phyloP scores from a whole-genome alignment of 2,329 filamentous ascomycete genomes.

The Lachnellula suecica region DNA sequence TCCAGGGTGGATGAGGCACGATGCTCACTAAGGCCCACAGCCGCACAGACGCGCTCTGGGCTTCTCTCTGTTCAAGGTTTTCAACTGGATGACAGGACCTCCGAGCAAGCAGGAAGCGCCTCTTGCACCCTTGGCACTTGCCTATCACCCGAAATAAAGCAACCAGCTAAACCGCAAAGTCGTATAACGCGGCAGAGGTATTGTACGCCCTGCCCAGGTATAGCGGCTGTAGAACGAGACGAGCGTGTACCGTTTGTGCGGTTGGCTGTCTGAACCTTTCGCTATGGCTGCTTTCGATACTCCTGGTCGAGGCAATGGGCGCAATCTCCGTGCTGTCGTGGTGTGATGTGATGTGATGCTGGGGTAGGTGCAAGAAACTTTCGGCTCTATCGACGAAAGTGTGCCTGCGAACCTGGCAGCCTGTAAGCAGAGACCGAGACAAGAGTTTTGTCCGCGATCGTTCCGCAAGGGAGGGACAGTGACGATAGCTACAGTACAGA shows the following conservation, averaged over 20 bases:
- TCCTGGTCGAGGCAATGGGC: no score
- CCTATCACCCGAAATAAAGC: background rate
- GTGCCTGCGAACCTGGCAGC: background rate
- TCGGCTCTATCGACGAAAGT: background rate
- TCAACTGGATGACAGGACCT: background rate
- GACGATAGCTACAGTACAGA: no score
- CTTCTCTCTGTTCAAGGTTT: background rate
- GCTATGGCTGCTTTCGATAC: no score
- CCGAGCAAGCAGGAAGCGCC: background rate
- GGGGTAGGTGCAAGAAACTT: no score
- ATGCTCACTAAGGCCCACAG: background rate
- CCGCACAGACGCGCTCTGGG: slow-evolving; percentile 15
- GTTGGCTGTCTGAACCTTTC: no score
- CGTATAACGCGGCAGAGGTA: background rate
- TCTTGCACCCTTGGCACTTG: background rate
- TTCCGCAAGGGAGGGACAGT: no score
- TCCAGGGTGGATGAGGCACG: background rate
- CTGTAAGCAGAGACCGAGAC: background rate
- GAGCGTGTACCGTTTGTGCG: no score
- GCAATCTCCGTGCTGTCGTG: no score
- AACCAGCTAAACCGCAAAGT: background rate
- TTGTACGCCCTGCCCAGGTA: background rate
- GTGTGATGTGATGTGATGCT: no score
- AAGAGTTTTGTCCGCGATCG: background rate
- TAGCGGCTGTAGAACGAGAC: no score